phyloP scores from a whole-genome alignment of 371 early-diverging fungal species.

The Mortierella sp. region DNA sequence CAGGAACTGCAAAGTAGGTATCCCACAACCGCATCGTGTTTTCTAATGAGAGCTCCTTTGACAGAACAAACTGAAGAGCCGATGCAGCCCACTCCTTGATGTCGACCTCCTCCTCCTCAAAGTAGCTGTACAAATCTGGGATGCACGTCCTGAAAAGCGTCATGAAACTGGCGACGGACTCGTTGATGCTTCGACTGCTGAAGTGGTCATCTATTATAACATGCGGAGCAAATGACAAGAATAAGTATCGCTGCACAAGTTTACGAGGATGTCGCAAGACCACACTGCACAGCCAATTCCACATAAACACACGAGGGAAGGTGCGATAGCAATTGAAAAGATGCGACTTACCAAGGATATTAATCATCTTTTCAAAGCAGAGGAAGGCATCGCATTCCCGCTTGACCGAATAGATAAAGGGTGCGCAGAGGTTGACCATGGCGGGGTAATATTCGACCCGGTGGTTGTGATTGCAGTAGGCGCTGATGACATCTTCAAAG shows the following conservation, averaged over 20 bases:
- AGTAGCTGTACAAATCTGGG: conserved; percentile 87
- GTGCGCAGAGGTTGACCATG: conserved; percentile 86
- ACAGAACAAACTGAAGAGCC: conserved; percentile 85
- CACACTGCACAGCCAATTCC: neutral
- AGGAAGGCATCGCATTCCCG: conserved; percentile 87
- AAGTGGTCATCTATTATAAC: conserved; percentile 72
- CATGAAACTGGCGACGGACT: conserved; percentile 85
- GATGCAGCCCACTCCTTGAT: conserved; percentile 93
- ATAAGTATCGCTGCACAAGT: neutral
- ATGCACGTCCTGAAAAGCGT: conserved; percentile 81
- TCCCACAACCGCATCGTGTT: conserved; percentile 89
- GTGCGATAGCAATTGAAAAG: neutral
- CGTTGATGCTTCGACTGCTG: conserved; percentile 67
- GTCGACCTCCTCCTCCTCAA: conserved; percentile 96
- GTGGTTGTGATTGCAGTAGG: conserved; percentile 85
- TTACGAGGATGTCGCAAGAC: neutral
- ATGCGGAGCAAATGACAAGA: conserved; percentile 14
- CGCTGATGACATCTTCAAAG: conserved; percentile 88
- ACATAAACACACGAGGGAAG: neutral
- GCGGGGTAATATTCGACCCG: conserved; percentile 83
- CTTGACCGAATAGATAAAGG: conserved; percentile 82
- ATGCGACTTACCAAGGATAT: conserved; percentile 72
- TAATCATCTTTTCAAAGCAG: conserved; percentile 83
- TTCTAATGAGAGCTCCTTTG: conserved; percentile 86
- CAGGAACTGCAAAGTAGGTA: conserved; percentile 80